These are phyloP conservation scores for Arthrobotrys entomopaga DNA, from an alignment of 2,329 filamentous ascomycete species.

Conservation along the genomic window DNA sequence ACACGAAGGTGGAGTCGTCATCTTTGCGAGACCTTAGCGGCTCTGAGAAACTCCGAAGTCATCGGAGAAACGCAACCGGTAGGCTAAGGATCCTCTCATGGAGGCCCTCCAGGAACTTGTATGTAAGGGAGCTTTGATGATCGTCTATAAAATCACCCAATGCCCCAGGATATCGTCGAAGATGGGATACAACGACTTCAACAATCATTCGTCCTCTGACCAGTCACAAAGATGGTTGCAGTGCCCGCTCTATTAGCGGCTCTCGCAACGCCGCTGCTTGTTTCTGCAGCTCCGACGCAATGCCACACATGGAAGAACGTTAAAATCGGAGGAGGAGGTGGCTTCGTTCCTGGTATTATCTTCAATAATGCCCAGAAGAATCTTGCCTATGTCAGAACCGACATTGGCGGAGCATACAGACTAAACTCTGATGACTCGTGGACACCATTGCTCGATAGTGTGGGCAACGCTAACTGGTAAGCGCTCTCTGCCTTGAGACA, in stretches of 20 bases:
- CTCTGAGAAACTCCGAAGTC: conserved; percentile 17
- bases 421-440: conserved; percentile 69
- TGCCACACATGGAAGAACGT: conserved; percentile 66
- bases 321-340: conserved; percentile 68
- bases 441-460: conserved; percentile 68
- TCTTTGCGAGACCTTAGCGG: conserved; percentile 9
- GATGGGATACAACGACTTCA: too few relatives aligned
- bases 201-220: background rate
- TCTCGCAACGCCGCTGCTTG: conserved; percentile 36
- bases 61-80: conserved; percentile 38
- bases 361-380: conserved; percentile 66
- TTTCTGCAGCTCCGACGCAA: conserved; percentile 53
- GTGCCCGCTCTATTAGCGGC: conserved; percentile 38
- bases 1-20: conserved; percentile 31
- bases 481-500: background rate
- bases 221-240: conserved; percentile 36
- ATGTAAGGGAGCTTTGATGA: conserved; percentile 18
- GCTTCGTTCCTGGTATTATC: conserved; percentile 69
- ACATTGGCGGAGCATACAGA: conserved; percentile 70
- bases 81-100: conserved; percentile 20
- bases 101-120: background rate
- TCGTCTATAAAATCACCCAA: conserved; percentile 49
- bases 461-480: conserved; percentile 65
- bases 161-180: conserved; percentile 7
- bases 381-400: conserved; percentile 69